Conservation (phyloP, 495 filamentous ascomycete species). For the Tuber umbilicatum region DNA sequence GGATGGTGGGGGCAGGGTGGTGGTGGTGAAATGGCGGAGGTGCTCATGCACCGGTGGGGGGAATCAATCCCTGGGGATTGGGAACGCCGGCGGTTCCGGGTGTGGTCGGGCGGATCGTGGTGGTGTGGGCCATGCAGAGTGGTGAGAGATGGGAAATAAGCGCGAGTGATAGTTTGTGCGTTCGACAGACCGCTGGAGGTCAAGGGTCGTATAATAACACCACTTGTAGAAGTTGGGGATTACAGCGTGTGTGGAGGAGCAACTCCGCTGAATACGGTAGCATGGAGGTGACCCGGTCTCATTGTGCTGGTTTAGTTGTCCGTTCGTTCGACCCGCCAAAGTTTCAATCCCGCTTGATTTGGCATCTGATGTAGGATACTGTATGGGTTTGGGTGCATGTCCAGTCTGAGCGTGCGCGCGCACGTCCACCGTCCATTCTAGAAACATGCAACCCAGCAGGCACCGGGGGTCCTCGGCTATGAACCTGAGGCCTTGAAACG, state of each 20-base stretch:
- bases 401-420: background rate
- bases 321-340: background rate
- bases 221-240: background rate
- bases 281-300: background rate
- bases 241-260: background rate
- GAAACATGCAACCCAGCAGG: background rate
- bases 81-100: background rate
- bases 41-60: background rate
- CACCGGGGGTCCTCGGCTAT: background rate
- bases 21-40: background rate
- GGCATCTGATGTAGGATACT: background rate
- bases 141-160: background rate
- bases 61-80: background rate
- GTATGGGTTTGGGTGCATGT: background rate
- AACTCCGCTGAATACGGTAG: background rate
- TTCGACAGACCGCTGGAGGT: background rate
- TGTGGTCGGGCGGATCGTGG: background rate
- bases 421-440: background rate
- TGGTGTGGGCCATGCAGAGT: background rate
- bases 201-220: background rate
- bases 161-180: constrained; percentile 1
- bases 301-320: background rate
- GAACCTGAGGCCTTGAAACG: background rate
- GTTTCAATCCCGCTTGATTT: background rate
- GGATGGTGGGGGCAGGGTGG: background rate